Evolutionary conservation across 2,329 filamentous ascomycete species (phyloP).

Genomic region (Fusarium udum): DNA sequence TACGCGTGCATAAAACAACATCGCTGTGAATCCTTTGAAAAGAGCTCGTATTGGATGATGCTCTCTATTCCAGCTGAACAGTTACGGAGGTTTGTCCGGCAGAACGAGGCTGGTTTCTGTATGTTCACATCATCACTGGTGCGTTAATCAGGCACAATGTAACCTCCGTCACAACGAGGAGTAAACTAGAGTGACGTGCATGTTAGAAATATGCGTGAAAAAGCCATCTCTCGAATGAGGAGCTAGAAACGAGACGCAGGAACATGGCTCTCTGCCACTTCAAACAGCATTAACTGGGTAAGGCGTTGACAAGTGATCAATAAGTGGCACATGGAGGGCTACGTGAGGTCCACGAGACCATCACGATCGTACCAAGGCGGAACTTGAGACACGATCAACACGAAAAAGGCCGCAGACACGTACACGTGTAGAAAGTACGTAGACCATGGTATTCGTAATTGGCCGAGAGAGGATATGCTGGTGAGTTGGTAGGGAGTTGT

Average conservation of each 20-base stretch:
- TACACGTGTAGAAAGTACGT: constrained; percentile 26
- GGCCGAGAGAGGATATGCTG: background rate
- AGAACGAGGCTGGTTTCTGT: background rate
- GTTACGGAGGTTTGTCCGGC: background rate
- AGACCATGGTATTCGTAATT: background rate
- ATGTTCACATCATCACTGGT: constrained; percentile 17
- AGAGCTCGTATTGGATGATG: constrained; percentile 5
- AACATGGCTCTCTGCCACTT: background rate
- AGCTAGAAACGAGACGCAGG: background rate
- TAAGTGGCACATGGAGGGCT: constrained; percentile 31
- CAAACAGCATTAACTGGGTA: background rate
- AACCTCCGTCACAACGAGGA: constrained; percentile 11
- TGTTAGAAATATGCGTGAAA: constrained; percentile 12
- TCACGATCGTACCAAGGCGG: constrained; percentile 17
- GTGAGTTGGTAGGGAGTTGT: background rate
- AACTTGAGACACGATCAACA: constrained; percentile 23
- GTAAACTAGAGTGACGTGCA: constrained; percentile 14
- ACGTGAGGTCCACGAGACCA: constrained; percentile 30
- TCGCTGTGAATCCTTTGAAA: background rate
- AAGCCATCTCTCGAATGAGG: background rate
- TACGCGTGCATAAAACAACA: background rate
- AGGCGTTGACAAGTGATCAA: constrained; percentile 23
- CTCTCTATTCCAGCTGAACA: background rate
- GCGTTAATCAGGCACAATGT: constrained; percentile 36
- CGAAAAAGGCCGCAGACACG: constrained; percentile 7